Evolutionary conservation across 345 rosid genomes (phyloP).

Genomic region (Combretum micranthum): DNA sequence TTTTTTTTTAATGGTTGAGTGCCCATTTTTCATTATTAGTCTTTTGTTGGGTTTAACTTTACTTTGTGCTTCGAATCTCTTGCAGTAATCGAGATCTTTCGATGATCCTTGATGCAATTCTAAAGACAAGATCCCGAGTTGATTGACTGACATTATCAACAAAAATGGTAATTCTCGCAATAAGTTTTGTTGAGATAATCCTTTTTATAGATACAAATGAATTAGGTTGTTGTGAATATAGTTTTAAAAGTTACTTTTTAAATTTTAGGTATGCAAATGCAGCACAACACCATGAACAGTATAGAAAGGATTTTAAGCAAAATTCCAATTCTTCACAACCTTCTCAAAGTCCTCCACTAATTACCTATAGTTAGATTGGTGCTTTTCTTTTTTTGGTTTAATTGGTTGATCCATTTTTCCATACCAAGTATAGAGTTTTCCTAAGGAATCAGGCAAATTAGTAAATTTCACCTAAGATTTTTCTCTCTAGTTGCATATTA

Average conservation of each 20-base stretch:
- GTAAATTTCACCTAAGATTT: too few relatives aligned
- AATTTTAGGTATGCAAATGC: constrained; percentile 82
- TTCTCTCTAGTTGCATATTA: too few relatives aligned
- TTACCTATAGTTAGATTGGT: too few relatives aligned
- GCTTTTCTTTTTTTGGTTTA: too few relatives aligned
- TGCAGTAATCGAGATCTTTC: constrained; percentile 97
- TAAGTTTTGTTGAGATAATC: neutral
- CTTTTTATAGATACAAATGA: too few relatives aligned
- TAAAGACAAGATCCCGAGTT: constrained; percentile 82
- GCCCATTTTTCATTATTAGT: constrained; percentile 10
- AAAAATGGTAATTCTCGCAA: constrained; percentile 57
- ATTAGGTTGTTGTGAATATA: neutral
- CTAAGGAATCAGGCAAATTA: too few relatives aligned
- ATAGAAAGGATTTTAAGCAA: constrained; percentile 81
- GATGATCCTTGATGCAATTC: constrained; percentile 97
- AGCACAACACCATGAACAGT: constrained; percentile 92
- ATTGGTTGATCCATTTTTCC: too few relatives aligned
- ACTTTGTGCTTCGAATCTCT: neutral
- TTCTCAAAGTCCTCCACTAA: constrained; percentile 60
- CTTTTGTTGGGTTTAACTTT: constrained; percentile 15
- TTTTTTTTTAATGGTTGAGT: neutral
- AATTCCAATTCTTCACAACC: constrained; percentile 94
- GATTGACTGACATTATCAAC: constrained; percentile 72
- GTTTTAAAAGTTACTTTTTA: neutral
- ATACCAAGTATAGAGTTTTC: too few relatives aligned